A percentile compares a stretch with the other conserved stretches of the same genome.
These are phyloP conservation scores for Choiromyces venosus DNA, from an alignment of 495 filamentous ascomycete genomes.

Conservation along the genomic window DNA sequence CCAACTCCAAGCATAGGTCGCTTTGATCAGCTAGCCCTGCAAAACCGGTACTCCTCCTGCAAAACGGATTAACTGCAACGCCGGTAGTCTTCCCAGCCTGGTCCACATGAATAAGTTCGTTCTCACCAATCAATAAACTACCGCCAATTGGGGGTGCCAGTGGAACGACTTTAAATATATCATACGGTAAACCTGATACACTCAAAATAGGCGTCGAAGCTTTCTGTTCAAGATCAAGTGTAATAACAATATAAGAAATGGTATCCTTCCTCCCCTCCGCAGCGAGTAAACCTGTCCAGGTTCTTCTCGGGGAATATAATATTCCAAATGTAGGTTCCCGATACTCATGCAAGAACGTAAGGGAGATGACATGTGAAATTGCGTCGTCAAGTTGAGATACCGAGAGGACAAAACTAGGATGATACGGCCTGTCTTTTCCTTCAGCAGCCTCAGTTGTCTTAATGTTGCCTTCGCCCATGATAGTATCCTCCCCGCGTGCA, in stretches of 20 bases:
- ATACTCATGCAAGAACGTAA: conserved; percentile 94
- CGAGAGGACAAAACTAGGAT: conserved; percentile 40
- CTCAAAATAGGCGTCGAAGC: conserved; percentile 91
- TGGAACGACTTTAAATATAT: conserved; percentile 77
- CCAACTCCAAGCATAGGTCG: conserved; percentile 69
- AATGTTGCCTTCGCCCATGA: conserved; percentile 52
- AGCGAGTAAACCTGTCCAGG: conserved; percentile 63
- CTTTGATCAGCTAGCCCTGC: conserved; percentile 73
- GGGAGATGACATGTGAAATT: conserved; percentile 77
- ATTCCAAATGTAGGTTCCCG: conserved; percentile 96
- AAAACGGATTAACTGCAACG: conserved; percentile 88
- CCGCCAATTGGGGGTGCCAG: conserved; percentile 83
- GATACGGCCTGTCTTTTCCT: conserved; percentile 34
- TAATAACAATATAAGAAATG: conserved; percentile 86
- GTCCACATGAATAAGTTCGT: conserved; percentile 92
- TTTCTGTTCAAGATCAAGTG: conserved; percentile 85
- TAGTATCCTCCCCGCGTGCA: conserved; percentile 32
- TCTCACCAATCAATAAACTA: conserved; percentile 75
- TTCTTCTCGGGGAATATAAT: conserved; percentile 65
- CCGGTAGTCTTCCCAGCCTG: conserved; percentile 90
- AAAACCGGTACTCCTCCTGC: conserved; percentile 71
- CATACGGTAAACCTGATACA: conserved; percentile 76
- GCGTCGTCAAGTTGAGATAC: conserved; percentile 63
- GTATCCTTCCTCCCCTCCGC: conserved; percentile 75
- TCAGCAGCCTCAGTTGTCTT: conserved; percentile 23